These are phyloP conservation scores for Scenedesmus sp. DNA, from an alignment of 163 green algal species.

Conservation along the genomic window DNA sequence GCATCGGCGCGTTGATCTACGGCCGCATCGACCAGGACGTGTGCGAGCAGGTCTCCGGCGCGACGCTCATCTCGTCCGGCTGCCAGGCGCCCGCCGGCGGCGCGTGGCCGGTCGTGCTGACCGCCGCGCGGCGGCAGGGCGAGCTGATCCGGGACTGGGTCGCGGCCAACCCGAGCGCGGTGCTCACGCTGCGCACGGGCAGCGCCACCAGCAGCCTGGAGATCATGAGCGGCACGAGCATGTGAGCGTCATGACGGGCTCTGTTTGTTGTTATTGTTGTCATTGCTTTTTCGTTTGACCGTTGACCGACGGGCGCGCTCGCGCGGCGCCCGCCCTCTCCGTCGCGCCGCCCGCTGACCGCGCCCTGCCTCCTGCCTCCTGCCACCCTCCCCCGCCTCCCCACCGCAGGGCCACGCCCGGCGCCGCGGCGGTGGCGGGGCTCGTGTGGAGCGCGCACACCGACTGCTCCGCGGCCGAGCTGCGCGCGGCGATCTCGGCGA, in stretches of 20 bases:
- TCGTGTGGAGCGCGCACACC: slow-evolving; percentile 31
- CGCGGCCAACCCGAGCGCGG: background rate
- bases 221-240: slow-evolving; percentile 5
- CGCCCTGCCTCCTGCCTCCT: too few relatives aligned
- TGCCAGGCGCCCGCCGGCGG: background rate
- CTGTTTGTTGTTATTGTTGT: background rate
- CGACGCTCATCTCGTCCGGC: background rate
- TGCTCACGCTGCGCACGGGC: background rate
- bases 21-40: background rate
- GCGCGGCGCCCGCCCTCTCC: background rate
- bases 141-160: background rate
- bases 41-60: background rate
- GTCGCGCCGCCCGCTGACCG: background rate
- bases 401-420: too few relatives aligned
- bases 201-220: background rate
- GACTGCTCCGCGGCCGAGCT: slow-evolving; percentile 13
- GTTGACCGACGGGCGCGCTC: background rate
- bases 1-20: background rate
- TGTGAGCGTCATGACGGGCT: background rate
- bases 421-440: slow-evolving; percentile 17
- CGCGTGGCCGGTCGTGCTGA: background rate
- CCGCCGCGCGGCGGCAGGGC: background rate
- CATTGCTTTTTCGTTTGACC: background rate
- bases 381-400: too few relatives aligned
- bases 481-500: background rate